These are phyloP conservation scores for Lipomyces sp. DNA, from an alignment of 805 yeast genomes.

Conservation along the genomic window DNA sequence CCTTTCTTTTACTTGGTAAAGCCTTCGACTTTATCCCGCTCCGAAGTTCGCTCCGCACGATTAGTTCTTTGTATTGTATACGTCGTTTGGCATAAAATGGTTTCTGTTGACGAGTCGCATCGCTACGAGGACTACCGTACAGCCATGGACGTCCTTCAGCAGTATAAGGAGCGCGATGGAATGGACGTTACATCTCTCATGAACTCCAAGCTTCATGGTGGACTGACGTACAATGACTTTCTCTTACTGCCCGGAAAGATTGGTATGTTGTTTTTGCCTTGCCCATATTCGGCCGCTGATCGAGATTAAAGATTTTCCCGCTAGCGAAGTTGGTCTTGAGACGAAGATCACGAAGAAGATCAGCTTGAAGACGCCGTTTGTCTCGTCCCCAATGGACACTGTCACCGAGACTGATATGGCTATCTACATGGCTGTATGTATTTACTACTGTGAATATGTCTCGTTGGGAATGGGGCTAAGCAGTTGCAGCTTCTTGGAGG, in stretches of 20 bases:
- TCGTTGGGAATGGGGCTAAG: background rate
- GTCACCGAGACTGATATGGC: constrained; percentile 98
- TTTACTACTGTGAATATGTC: background rate
- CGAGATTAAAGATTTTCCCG: constrained; percentile 62
- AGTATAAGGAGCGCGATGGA: constrained; percentile 80
- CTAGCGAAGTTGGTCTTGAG: constrained; percentile 76
- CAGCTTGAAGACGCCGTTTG: constrained; percentile 89
- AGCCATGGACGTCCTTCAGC: constrained; percentile 70
- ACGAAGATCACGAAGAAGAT: constrained; percentile 90
- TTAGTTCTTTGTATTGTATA: background rate
- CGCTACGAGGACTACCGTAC: constrained; percentile 32
- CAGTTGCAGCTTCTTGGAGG: constrained; percentile 75
- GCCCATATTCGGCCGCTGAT: background rate
- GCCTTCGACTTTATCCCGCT: constrained; percentile 24
- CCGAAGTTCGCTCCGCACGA: background rate
- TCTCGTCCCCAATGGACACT: constrained; percentile 99
- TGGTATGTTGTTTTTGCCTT: constrained; percentile 37
- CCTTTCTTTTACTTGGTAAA: constrained; percentile 28
- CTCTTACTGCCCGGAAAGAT: constrained; percentile 94
- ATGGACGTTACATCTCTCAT: constrained; percentile 79
- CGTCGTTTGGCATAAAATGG: constrained; percentile 22
- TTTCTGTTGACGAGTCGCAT: constrained; percentile 26
- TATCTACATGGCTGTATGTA: constrained; percentile 80
- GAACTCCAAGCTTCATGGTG: constrained; percentile 91
- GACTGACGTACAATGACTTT: constrained; percentile 96